phyloP scores from a whole-genome alignment of 768 basidiomycete genomes.

The Kwoniella dejecticola region DNA sequence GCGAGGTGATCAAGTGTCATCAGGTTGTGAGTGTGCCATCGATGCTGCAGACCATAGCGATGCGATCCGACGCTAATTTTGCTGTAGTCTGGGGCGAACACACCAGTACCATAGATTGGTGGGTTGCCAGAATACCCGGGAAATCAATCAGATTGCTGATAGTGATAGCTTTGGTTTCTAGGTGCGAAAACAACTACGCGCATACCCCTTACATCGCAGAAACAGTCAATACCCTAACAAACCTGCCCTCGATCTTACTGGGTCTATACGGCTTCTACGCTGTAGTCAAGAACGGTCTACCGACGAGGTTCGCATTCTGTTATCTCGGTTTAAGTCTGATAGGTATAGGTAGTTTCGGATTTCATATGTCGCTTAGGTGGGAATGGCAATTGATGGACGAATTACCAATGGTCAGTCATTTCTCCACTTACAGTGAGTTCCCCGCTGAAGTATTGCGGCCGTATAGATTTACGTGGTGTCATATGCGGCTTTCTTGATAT shows the following conservation, averaged over 20 bases:
- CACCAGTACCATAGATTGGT: constrained; percentile 52
- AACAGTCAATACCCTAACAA: constrained; percentile 73
- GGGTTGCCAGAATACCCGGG: neutral
- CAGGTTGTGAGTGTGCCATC: constrained; percentile 40
- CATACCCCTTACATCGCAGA: constrained; percentile 78
- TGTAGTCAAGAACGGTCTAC: constrained; percentile 52
- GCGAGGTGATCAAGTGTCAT: constrained; percentile 35
- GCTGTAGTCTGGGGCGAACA: constrained; percentile 49
- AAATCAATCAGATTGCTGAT: neutral
- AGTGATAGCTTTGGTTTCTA: neutral
- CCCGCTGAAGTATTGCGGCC: neutral
- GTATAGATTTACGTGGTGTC: constrained; percentile 65
- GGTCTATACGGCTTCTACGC: constrained; percentile 61
- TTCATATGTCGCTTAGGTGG: constrained; percentile 75
- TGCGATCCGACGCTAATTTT: neutral
- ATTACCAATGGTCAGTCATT: constrained; percentile 65
- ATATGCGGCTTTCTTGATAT: constrained; percentile 65
- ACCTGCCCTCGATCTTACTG: constrained; percentile 64
- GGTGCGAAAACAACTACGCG: constrained; percentile 71
- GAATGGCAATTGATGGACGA: constrained; percentile 76
- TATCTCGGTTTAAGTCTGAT: constrained; percentile 65
- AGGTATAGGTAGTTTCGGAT: constrained; percentile 75
- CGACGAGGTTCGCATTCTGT: constrained; percentile 52
- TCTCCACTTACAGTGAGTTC: neutral
- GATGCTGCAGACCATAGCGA: neutral